Conservation (phyloP, 805 yeast species). For the Metschnikowia similis region DNA sequence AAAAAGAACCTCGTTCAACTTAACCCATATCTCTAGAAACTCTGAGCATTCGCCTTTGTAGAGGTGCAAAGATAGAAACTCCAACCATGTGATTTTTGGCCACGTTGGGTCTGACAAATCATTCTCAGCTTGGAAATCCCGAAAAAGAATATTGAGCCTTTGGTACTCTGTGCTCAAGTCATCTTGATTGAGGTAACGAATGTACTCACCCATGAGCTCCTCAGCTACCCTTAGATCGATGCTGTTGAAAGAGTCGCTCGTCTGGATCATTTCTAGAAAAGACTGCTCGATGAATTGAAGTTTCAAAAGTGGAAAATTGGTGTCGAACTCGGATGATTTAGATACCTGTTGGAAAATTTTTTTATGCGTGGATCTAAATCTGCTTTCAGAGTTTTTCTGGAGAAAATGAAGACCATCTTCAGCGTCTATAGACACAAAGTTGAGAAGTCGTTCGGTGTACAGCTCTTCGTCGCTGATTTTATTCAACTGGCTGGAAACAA, state of each 20-base stretch:
- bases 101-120: slow-evolving; percentile 24
- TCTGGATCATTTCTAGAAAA: slow-evolving; percentile 9
- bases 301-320: slow-evolving; percentile 26
- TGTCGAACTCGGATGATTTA: slow-evolving; percentile 16
- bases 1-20: slow-evolving; percentile 30
- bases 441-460: slow-evolving; percentile 31
- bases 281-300: slow-evolving; percentile 34
- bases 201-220: slow-evolving; percentile 27
- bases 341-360: slow-evolving; percentile 29
- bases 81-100: slow-evolving; percentile 39
- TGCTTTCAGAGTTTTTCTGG: slow-evolving; percentile 26
- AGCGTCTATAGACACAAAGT: slow-evolving; percentile 27
- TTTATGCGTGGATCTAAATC: slow-evolving; percentile 25
- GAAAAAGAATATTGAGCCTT: slow-evolving; percentile 24
- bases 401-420: slow-evolving; percentile 26
- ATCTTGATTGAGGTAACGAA: slow-evolving; percentile 16
- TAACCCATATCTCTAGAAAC: slow-evolving; percentile 27
- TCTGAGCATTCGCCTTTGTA: slow-evolving; percentile 25
- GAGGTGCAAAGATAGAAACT: slow-evolving; percentile 25
- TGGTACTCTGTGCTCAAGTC: slow-evolving; percentile 11
- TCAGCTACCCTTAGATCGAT: background rate
- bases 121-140: slow-evolving; percentile 29
- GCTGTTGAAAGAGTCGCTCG: background rate
- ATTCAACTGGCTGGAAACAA: slow-evolving; percentile 14
- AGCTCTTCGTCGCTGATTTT: slow-evolving; percentile 18